Percentiles rank a stretch among this genome's conserved stretches.
phyloP scores from a whole-genome alignment of 2,329 filamentous ascomycete genomes.

The Pseudogymnoascus sp. region DNA sequence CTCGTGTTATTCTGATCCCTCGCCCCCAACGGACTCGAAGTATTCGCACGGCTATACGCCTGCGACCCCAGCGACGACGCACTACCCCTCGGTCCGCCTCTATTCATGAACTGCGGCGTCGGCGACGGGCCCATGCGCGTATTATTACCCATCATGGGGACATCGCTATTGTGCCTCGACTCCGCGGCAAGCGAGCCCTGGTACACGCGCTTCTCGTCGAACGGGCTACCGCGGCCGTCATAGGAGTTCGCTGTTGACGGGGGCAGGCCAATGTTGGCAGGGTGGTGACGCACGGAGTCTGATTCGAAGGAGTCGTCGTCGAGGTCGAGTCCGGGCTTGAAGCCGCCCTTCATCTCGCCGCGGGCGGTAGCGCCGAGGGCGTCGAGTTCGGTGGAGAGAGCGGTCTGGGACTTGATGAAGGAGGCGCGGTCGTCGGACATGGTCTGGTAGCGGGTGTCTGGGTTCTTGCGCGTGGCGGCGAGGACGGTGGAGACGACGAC shows the following conservation, averaged over 20 bases:
- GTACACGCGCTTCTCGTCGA: slow-evolving; percentile 22
- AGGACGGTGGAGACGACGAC: slow-evolving; percentile 70
- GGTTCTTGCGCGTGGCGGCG: slow-evolving; percentile 84
- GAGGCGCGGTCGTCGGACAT: slow-evolving; percentile 95
- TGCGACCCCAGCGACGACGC: slow-evolving; percentile 26
- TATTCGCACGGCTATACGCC: slow-evolving; percentile 33
- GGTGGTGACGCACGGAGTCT: slow-evolving; percentile 41
- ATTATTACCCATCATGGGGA: slow-evolving; percentile 18
- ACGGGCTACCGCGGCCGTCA: slow-evolving; percentile 31
- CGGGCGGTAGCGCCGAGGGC: slow-evolving; percentile 85
- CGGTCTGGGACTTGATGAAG: slow-evolving; percentile 93
- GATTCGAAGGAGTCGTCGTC: slow-evolving; percentile 64
- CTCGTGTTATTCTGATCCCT: slow-evolving; percentile 23
- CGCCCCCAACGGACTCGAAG: slow-evolving; percentile 18
- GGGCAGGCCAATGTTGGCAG: slow-evolving; percentile 30
- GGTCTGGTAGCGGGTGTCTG: slow-evolving; percentile 87
- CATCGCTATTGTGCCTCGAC: slow-evolving; percentile 20
- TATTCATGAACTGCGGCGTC: slow-evolving; percentile 12
- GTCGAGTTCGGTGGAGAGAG: slow-evolving; percentile 64
- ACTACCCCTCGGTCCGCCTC: slow-evolving; percentile 24
- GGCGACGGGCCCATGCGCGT: slow-evolving; percentile 15
- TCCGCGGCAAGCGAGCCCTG: slow-evolving; percentile 20
- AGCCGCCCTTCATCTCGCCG: slow-evolving; percentile 61
- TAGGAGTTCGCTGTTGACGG: slow-evolving; percentile 32
- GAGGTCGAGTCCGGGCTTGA: slow-evolving; percentile 52